These are phyloP conservation scores for Fomes fomentarius DNA, from an alignment of 1,284 basidiomycete genomes.

Conservation along the genomic window DNA sequence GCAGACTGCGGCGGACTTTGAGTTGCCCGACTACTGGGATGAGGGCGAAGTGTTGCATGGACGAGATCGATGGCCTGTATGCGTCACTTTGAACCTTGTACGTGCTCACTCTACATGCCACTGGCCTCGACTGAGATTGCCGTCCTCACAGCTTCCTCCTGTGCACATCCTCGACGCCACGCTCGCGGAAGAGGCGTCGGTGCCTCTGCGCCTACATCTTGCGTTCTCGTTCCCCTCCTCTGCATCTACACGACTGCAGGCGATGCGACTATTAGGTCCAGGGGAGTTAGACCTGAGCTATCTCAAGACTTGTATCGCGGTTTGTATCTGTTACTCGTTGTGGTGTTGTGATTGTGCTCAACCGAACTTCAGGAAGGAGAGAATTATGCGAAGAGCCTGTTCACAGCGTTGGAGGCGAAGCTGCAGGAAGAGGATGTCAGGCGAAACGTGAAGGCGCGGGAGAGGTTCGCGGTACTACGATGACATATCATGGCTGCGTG, in stretches of 20 bases:
- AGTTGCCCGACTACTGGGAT: conserved; percentile 83
- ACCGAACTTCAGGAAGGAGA: conserved; percentile 35
- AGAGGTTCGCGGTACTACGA: conserved; percentile 31
- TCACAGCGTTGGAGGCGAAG: conserved; percentile 38
- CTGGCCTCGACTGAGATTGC: too few relatives aligned
- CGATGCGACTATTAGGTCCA: conserved; percentile 62
- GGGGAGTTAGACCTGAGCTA: conserved; percentile 52
- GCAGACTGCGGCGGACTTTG: conserved; percentile 68
- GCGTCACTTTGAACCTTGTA: conserved; percentile 76
- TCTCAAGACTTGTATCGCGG: conserved; percentile 56
- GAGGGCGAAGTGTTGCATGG: conserved; percentile 70
- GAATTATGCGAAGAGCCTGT: conserved; percentile 39
- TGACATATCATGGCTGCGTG: conserved; percentile 8
- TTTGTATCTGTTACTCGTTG: conserved; percentile 31
- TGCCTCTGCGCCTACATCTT: conserved; percentile 56
- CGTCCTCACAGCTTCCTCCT: conserved; percentile 46
- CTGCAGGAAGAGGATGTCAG: conserved; percentile 39
- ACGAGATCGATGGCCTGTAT: conserved; percentile 69
- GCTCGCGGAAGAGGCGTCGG: conserved; percentile 62
- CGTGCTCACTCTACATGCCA: conserved; percentile 2
- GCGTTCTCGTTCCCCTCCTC: conserved; percentile 59
- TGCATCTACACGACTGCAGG: conserved; percentile 49
- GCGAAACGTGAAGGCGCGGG: conserved; percentile 38
- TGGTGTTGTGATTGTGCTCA: background rate
- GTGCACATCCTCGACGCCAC: conserved; percentile 73